Base-by-base conservation (phyloP, 805 yeast species). In the Suhomyces faveliae region DNA sequence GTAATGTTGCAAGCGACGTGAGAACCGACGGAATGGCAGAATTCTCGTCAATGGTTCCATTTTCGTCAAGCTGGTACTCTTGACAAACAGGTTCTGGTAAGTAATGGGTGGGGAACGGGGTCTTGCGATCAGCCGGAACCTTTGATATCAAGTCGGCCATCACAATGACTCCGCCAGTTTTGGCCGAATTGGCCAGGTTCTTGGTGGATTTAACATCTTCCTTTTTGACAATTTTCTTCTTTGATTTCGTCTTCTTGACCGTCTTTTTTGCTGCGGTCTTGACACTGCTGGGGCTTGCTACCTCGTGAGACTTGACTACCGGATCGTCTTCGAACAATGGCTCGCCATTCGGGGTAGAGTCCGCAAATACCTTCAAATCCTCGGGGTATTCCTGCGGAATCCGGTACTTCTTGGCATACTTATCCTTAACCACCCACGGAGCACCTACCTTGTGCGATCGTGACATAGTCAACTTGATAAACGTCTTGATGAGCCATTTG, bases 391-490 rank as follows among this genome's bases (percentile, higher is more conserved):
- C 83, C 13, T 74, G 71, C 9, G 85, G 78, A 15, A 89, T 86
- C 54, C 87, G 70, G 62, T 84, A 89, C 56, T 77, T 77, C 47
- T 73, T 74, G 0, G 94, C 94, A 63, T 80, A 89, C 54, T 84
- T 83, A 21, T 80, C 82, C 61, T 85, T 87, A 12, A 94, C 94
- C 17, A 92, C 83, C 98, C 98, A 94, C 2, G 98, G 98, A 2
- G 97, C 92, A 3, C 98, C 97, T 38, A 84, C 74, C 74, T 87
- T 88, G 46, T 85, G 78, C 1, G 91, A 87, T 47, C 96, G 80
- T 6, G 86, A 76, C 62, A 89, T 77, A 40, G 89, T 78, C 62
- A 87, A 77, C 66, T 91, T 87, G 62, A 91, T 77, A 62, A 94
- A 84, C n/a, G 96, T 85, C 63, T 91, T 87, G 30, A 94, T 86